Base-by-base conservation (phyloP, 176 grass and related monocot genomes). In the Tuctoria greenei region DNA sequence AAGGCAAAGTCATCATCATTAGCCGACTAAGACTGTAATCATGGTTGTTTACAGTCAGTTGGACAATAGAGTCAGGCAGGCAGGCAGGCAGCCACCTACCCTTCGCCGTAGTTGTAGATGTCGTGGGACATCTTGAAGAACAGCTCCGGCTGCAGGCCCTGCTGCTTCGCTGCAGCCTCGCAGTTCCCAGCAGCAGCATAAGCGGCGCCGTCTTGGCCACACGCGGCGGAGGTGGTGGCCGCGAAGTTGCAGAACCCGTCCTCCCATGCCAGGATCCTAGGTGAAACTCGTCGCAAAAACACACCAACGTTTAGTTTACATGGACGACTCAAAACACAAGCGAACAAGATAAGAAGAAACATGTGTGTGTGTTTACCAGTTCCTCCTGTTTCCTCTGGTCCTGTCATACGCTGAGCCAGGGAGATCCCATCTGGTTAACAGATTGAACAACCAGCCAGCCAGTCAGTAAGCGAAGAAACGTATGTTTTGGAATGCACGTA, bases 41-140 rank as follows among this genome's bases (percentile, higher is more conserved):
- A 8, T 27, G 0, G 23, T 62, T 16, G 24, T 75, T 25, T 23
- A 63, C 57, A 9, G 59, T 37, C 10, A 5, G 31, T 31, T 8
- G 8, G 2, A 45, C 40, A n/a, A n/a, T n/a, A n/a, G n/a, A n/a
- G n/a, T n/a, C n/a, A n/a, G n/a, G n/a, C 4, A 47, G 58, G 47
- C 46, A 43, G 11, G 2, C 31, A 12, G 4, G 3, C 31, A 31
- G 47, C 69, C 27, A 64, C 74, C 50, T 58, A 90, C 95, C 89
- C 89, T 92, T 95, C 92, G 51, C 95, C 95, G 46, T 95, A 95
- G 92, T 99, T 99, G 89, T 99, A 99, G 79, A 99, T 92, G 81
- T 99, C 95, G 59, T 99, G 89, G 5, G 95, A 99, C 95, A 99
- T 95, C 77, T 99, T 99, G 89, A 99, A 95, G 86, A 99, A 99